These are phyloP conservation scores for Candida fluviatilis DNA, from an alignment of 805 yeast species.

Conservation along the genomic window DNA sequence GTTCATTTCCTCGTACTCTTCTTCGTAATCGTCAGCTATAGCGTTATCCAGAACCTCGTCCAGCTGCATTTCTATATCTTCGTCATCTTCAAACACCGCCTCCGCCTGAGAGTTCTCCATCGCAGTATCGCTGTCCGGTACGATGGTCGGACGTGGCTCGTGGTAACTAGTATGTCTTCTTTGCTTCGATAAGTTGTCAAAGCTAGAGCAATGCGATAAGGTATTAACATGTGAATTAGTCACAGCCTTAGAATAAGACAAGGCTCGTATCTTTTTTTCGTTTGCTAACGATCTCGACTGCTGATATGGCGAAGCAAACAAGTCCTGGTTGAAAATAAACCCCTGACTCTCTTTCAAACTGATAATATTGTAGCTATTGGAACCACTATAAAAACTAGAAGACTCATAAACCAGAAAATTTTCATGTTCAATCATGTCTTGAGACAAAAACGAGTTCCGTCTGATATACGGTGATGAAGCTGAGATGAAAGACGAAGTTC, in stretches of 20 bases:
- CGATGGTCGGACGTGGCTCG: slow-evolving; percentile 17
- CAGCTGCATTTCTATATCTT: slow-evolving; percentile 4
- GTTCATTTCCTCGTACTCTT: slow-evolving; percentile 9
- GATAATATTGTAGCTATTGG: slow-evolving; percentile 29
- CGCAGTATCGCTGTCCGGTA: slow-evolving; percentile 1
- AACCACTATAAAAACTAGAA: slow-evolving; percentile 26
- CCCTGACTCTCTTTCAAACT: slow-evolving; percentile 66
- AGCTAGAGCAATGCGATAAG: slow-evolving; percentile 4
- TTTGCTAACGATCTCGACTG: slow-evolving; percentile 42
- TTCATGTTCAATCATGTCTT: slow-evolving; percentile 55
- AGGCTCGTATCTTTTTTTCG: slow-evolving; percentile 26
- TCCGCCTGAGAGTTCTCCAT: slow-evolving; percentile 5
- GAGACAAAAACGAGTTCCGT: slow-evolving; percentile 52
- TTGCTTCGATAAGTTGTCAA: slow-evolving; percentile 6
- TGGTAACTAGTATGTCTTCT: slow-evolving; percentile 31
- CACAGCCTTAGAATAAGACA: slow-evolving; percentile 13
- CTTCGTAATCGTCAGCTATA: slow-evolving; percentile 8
- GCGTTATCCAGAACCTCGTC: slow-evolving; percentile 13
- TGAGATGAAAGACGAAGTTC: slow-evolving; percentile 27
- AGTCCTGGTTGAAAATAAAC: slow-evolving; percentile 70
- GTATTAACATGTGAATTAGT: slow-evolving; percentile 8
- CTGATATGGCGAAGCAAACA: slow-evolving; percentile 68
- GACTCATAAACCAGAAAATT: slow-evolving; percentile 51
- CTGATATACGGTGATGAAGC: slow-evolving; percentile 51
- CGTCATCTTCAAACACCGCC: slow-evolving; percentile 12